Conservation (phyloP, 2,329 filamentous ascomycete genomes). For the Truncatella angustata region DNA sequence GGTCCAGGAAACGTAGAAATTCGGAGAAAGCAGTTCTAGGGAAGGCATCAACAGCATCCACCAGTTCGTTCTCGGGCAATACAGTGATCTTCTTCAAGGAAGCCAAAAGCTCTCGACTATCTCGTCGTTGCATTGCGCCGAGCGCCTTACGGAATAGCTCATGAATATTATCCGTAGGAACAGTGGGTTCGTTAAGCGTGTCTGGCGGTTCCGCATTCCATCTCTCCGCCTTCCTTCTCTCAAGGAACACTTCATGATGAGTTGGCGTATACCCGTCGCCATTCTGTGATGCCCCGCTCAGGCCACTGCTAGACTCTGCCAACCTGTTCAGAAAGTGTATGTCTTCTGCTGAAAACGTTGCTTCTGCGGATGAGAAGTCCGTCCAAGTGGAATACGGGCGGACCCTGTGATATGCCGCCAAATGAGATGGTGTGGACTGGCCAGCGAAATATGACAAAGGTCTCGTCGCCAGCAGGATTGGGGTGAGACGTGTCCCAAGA, state of each 20-base stretch:
- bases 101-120: slow-evolving; percentile 20
- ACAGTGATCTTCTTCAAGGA: slow-evolving; percentile 18
- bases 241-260: too few relatives aligned
- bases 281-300: too few relatives aligned
- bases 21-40: slow-evolving; percentile 60
- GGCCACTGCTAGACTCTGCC: too few relatives aligned
- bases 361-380: not conserved
- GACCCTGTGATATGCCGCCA: not conserved
- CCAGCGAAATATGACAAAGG: not conserved
- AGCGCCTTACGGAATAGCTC: slow-evolving; percentile 11
- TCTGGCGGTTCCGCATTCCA: not conserved
- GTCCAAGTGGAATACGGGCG: not conserved
- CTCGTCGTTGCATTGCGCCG: slow-evolving; percentile 18
- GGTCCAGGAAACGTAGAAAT: slow-evolving; percentile 61
- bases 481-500: not conserved
- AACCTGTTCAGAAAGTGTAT: not conserved
- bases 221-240: not conserved
- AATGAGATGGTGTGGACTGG: not conserved
- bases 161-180: not conserved
- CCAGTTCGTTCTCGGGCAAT: slow-evolving; percentile 21
- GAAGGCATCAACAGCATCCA: slow-evolving; percentile 36
- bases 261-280: too few relatives aligned
- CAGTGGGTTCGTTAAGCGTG: not conserved
- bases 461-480: not conserved
- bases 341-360: not conserved